Percentiles rank a stretch among this genome's conserved stretches.
These are phyloP conservation scores for Hypoxylon trugodes DNA, from an alignment of 495 filamentous ascomycete genomes.

Conservation along the genomic window DNA sequence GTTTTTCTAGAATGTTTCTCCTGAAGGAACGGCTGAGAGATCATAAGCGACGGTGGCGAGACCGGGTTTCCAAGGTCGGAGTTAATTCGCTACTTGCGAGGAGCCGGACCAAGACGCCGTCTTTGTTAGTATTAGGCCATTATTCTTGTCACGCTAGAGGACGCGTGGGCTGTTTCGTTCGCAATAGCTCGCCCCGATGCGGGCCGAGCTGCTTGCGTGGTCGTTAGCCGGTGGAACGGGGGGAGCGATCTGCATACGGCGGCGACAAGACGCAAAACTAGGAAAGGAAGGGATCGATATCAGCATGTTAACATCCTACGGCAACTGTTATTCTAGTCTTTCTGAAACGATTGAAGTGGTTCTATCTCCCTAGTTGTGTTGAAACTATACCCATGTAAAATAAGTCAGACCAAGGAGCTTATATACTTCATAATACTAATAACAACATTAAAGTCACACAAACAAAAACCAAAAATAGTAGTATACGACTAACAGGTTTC, in stretches of 20 bases:
- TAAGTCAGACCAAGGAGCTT: neutral
- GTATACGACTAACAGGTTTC: neutral
- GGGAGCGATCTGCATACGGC: neutral
- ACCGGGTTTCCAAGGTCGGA: neutral
- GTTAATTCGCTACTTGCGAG: slow-evolving; percentile 1
- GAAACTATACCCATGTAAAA: too few relatives aligned
- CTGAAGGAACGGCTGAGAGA: slow-evolving; percentile 17
- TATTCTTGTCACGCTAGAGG: neutral
- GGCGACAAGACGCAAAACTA: neutral
- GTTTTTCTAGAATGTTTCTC: slow-evolving; percentile 25
- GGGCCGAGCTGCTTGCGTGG: slow-evolving; percentile 4
- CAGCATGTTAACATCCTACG: neutral
- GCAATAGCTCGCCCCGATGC: slow-evolving; percentile 9
- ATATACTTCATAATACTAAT: neutral
- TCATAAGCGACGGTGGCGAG: slow-evolving; percentile 11
- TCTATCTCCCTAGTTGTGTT: neutral
- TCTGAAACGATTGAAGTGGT: neutral
- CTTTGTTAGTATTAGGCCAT: slow-evolving; percentile 1
- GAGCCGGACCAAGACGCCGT: slow-evolving; percentile 5
- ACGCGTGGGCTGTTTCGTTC: neutral
- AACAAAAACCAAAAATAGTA: neutral
- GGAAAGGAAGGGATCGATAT: neutral
- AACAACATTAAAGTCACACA: neutral
- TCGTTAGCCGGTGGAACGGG: slow-evolving; percentile 10
- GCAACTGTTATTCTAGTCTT: neutral